A percentile compares a stretch with the other conserved stretches of the same genome.
phyloP scores from a whole-genome alignment of 441 rosid genomes.

The Hura crepitans region DNA sequence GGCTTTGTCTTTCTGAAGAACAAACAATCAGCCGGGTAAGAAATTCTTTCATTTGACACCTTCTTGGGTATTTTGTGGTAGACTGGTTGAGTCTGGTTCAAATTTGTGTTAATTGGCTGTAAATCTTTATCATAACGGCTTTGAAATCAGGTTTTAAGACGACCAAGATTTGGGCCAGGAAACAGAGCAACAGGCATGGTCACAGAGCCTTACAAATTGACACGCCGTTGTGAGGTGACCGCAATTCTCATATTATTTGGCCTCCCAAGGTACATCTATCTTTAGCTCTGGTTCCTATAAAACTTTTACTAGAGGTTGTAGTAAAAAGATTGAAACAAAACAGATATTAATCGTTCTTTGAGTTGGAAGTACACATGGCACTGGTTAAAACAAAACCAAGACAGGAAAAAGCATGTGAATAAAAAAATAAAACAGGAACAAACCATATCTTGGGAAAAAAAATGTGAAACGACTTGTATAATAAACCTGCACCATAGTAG shows the following conservation, averaged over 20 bases:
- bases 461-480: background rate
- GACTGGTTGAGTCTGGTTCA: background rate
- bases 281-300: conserved; percentile 3
- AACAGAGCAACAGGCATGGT: conserved; percentile 54
- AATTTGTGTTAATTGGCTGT: conserved; percentile 6
- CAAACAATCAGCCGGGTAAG: conserved; percentile 78
- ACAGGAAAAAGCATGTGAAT: background rate
- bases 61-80: conserved; percentile 13
- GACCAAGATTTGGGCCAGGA: conserved; percentile 74
- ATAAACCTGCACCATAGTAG: background rate
- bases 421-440: background rate
- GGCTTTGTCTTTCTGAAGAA: conserved; percentile 96
- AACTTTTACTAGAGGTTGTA: conserved; percentile 6
- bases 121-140: conserved; percentile 17
- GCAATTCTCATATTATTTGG: conserved; percentile 93
- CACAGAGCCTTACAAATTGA: conserved; percentile 76
- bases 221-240: conserved; percentile 87
- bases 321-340: conserved; percentile 12
- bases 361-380: background rate
- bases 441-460: background rate
- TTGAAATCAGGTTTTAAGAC: conserved; percentile 55
- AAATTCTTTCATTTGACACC: conserved; percentile 7
- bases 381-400: background rate
- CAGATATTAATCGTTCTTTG: background rate
- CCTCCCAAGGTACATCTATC: conserved; percentile 69